Conservation (phyloP, 352 stramenopile genomes). For the Lagenidium giganteum region DNA sequence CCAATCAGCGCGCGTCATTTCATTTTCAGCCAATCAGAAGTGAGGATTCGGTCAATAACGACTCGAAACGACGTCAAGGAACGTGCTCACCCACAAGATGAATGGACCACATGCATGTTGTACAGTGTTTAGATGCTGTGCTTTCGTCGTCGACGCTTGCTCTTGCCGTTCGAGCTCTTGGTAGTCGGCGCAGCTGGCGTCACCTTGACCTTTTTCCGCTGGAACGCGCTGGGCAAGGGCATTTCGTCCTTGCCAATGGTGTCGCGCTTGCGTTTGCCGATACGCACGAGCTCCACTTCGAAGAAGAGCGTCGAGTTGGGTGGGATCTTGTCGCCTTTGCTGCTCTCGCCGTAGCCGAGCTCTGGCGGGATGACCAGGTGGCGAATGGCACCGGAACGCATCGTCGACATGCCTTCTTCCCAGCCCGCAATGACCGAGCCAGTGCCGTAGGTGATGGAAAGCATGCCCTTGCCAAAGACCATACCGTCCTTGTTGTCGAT, state of each 20-base stretch:
- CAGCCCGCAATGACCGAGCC: slow-evolving; percentile 73
- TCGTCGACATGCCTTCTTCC: slow-evolving; percentile 76
- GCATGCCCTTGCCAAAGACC: slow-evolving; percentile 77
- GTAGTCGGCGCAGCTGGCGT: slow-evolving; percentile 10
- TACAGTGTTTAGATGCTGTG: slow-evolving; percentile 20
- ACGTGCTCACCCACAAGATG: slow-evolving; percentile 5
- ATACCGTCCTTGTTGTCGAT: slow-evolving; percentile 49
- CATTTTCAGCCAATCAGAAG: slow-evolving; percentile 17
- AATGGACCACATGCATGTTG: too few relatives aligned
- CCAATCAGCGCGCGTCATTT: slow-evolving; percentile 5
- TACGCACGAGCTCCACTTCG: slow-evolving; percentile 72
- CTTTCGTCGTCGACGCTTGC: slow-evolving; percentile 31
- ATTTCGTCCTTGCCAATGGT: slow-evolving; percentile 52
- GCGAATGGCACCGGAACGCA: slow-evolving; percentile 54
- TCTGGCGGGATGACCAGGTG: slow-evolving; percentile 57
- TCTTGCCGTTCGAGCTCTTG: slow-evolving; percentile 31
- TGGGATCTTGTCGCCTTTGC: slow-evolving; percentile 75
- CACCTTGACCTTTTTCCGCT: slow-evolving; percentile 58
- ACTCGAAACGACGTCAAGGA: slow-evolving; percentile 17
- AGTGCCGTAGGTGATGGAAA: slow-evolving; percentile 53
- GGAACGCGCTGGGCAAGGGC: slow-evolving; percentile 63
- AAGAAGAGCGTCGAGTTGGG: slow-evolving; percentile 74
- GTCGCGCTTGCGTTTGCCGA: slow-evolving; percentile 71
- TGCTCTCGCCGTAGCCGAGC: slow-evolving; percentile 54
- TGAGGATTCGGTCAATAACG: slow-evolving; percentile 11